Base-by-base conservation (phyloP, 306 rosid genomes). In the Lathyrus tuberosus region DNA sequence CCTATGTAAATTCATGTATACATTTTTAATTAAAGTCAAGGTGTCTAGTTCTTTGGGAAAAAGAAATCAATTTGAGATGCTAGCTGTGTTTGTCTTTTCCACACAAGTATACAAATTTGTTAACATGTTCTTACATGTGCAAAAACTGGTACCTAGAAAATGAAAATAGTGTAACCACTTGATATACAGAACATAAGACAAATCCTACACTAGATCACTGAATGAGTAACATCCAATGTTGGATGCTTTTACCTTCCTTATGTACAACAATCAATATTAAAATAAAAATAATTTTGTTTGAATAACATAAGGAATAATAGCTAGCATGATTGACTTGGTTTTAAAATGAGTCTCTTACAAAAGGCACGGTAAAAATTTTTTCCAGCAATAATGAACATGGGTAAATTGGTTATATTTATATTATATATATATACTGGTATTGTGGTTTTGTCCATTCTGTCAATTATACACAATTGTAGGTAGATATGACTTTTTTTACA, bases 381-480 rank as follows among this genome's bases (percentile, higher is more conserved):
- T 64, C 28, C 35, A 24, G 26, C 46, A 41, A 62, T 31, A 26
- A 63, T 53, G 66, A 64, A 53, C 44, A 38, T 11, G 46, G 42
- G 42, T 49, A 49, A 67, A 48, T 67, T 31, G 72, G 47, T 17
- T 65, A 26, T 65, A n/a, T n/a, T n/a, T n/a, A 60, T 60, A 33
- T n/a, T 52, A 18, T 53, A 61, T 60, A 60, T 37, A 78, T 76
- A 41, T 63, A 65, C 57, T 33, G 35, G 47, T 63, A 48, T 22
- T 52, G 48, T 37, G 73, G 69, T 73, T 70, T 62, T 70, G 64
- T 63, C 31, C 57, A 58, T 38, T 79, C 54, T 49, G 22, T 62
- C 31, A 66, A 62, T 38, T 80, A 76, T 73, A 72, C 79, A 86
- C 79, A 80, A 49, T 78, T 72, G 75, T 70, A 49, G 53, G 56